A percentile compares a stretch with the other conserved stretches of the same genome.
These are phyloP conservation scores for Lathyrus oleraceus DNA, from an alignment of 306 rosid species.

Conservation along the genomic window DNA sequence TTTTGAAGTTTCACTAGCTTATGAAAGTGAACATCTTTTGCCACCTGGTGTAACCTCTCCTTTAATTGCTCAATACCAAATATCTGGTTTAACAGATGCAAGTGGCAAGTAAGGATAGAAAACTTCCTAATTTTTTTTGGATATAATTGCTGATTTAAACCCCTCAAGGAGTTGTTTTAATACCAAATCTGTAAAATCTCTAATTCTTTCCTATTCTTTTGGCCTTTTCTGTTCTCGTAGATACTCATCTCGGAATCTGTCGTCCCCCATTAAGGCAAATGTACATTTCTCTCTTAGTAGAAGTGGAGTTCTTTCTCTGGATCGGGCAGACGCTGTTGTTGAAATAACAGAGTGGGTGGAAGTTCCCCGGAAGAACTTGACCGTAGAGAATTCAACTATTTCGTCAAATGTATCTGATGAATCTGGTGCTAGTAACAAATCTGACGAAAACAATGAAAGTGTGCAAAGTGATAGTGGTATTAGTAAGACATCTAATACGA, in stretches of 20 bases:
- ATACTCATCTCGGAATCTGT: slow-evolving; percentile 81
- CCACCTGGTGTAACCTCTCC: slow-evolving; percentile 81
- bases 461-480: slow-evolving; percentile 50
- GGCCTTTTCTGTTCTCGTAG: slow-evolving; percentile 44
- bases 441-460: slow-evolving; percentile 62
- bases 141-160: slow-evolving; percentile 37
- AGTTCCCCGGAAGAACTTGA: slow-evolving; percentile 71
- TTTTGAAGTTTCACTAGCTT: slow-evolving; percentile 86
- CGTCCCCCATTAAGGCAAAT: slow-evolving; percentile 86
- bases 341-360: slow-evolving; percentile 97
- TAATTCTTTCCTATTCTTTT: slow-evolving; percentile 31
- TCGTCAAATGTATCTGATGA: slow-evolving; percentile 58
- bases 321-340: slow-evolving; percentile 89
- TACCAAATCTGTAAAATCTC: slow-evolving; percentile 20
- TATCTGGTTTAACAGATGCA: slow-evolving; percentile 81
- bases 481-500: slow-evolving; percentile 46
- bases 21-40: slow-evolving; percentile 70
- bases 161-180: slow-evolving; percentile 10
- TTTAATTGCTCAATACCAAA: slow-evolving; percentile 63
- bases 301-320: slow-evolving; percentile 91
- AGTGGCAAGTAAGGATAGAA: slow-evolving; percentile 74
- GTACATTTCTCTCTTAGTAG: slow-evolving; percentile 89
- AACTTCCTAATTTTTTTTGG: slow-evolving; percentile 15
- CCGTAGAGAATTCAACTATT: slow-evolving; percentile 77
- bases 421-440: slow-evolving; percentile 55